Evolutionary conservation across 257 asterid genomes (phyloP).

Genomic region (Solanum pimpinellifolium): DNA sequence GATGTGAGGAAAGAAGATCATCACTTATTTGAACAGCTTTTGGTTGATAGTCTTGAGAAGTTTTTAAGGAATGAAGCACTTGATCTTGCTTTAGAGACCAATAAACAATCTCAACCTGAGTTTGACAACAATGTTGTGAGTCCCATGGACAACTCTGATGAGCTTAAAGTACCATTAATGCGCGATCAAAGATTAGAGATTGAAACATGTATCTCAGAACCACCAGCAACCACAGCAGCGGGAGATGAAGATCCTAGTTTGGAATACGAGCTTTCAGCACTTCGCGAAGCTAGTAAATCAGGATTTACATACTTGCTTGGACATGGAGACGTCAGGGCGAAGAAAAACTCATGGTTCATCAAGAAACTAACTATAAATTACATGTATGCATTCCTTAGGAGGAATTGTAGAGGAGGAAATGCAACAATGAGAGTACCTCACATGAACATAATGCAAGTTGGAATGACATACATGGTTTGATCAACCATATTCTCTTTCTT

Average conservation of each 20-base stretch:
- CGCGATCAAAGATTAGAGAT: conserved; percentile 20
- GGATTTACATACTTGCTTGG: conserved; percentile 87
- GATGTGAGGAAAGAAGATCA: conserved; percentile 88
- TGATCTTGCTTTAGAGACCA: conserved; percentile 53
- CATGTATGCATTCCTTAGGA: conserved; percentile 76
- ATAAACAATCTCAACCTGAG: conserved; percentile 10
- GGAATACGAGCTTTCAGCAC: conserved; percentile 82
- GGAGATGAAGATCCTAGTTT: conserved; percentile 62
- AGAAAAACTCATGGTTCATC: conserved; percentile 62
- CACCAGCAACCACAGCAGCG: conserved; percentile 45
- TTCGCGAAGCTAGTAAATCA: conserved; percentile 59
- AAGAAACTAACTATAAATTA: conserved; percentile 79
- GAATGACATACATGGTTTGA: conserved; percentile 44
- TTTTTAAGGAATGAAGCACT: conserved; percentile 72
- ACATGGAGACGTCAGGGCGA: conserved; percentile 80
- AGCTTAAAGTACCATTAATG: conserved; percentile 49
- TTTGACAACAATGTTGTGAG: conserved; percentile 29
- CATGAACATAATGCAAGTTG: conserved; percentile 62
- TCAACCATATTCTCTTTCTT: not conserved
- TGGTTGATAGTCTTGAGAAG: conserved; percentile 67
- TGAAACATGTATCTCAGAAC: not conserved
- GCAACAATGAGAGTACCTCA: conserved; percentile 94
- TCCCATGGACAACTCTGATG: conserved; percentile 30
- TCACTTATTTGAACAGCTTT: conserved; percentile 63
- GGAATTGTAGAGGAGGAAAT: conserved; percentile 88